These are phyloP conservation scores for Brasilioporus rufonigricans DNA, from an alignment of 768 basidiomycete species.

Conservation along the genomic window DNA sequence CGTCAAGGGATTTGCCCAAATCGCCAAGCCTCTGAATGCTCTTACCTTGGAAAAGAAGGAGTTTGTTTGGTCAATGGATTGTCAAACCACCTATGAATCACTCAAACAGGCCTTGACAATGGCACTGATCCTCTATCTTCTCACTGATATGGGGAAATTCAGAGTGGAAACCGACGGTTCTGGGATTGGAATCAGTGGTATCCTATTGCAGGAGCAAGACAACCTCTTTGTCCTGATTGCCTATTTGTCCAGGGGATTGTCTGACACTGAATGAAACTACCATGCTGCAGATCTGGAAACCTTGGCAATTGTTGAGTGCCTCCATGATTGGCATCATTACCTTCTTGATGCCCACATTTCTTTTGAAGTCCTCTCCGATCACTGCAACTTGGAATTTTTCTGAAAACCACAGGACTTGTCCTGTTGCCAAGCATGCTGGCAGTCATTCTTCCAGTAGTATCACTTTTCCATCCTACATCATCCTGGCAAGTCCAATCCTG, in stretches of 20 bases:
- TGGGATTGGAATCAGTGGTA: not conserved
- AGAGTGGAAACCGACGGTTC: too few relatives aligned
- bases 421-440: not conserved
- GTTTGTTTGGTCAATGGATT: too few relatives aligned
- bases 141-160: too few relatives aligned
- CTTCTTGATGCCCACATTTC: not conserved
- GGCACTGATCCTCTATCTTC: too few relatives aligned
- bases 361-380: not conserved
- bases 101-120: too few relatives aligned
- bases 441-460: not conserved
- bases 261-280: not conserved
- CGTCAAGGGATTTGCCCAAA: too few relatives aligned
- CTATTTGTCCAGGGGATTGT: too few relatives aligned
- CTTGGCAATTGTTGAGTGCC: accelerated
- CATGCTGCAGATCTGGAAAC: not conserved
- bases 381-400: not conserved
- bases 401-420: not conserved
- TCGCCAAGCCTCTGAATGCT: too few relatives aligned
- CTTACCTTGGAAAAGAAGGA: too few relatives aligned
- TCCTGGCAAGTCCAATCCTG: not conserved
- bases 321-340: not conserved
- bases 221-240: not conserved
- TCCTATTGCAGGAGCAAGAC: not conserved
- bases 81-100: too few relatives aligned
- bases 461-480: not conserved